Base-by-base conservation (phyloP, 352 stramenopile species). In the Phytopythium delawarense region DNA sequence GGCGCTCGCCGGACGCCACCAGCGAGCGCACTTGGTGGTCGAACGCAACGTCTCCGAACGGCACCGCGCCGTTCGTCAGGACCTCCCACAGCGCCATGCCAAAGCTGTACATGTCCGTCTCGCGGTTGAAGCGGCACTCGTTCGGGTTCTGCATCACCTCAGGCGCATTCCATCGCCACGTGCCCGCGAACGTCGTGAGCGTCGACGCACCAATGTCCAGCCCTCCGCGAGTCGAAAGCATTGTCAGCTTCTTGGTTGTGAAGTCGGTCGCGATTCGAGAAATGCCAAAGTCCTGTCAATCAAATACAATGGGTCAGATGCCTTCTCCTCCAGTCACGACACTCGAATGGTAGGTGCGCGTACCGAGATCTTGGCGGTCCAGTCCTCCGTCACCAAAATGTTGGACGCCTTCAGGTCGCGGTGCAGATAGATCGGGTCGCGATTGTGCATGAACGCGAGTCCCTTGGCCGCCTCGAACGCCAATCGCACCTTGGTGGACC, bases 61-160 rank as follows among this genome's bases (percentile, higher is more conserved):
- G 79, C 18, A 85, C 74, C 0, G 77, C 67, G 37, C 81, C 81
- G 61, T 91, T 88, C 23, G 79, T 83, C 20, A 89, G 58, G n/a
- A 91, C 79, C 40, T 91, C 79, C 81, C 81, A 89, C 9, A 89
- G 62, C 51, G 76, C 67, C 60, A 91, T 65, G 12, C 81, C 81
- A 58, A 91, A 91, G 75, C 79, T 89, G 67, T 91, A 91, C 53
- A 91, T 77, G 67, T 91, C 81, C 20, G 81, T 89, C 48, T 81
- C 79, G 32, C 81, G 79, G 64, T 89, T 89, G 59, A 87, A 91
- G 28, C 70, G 71, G 61, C 74, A 87, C 48, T 87, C 71, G 62
- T 82, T 82, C 39, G 81, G 79, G 66, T 91, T 80, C 40, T 68
- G 69, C 79, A 91, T 88, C 53, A 91, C 78, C 48, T 91, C 81